These are phyloP conservation scores for Aspergillus asperescens DNA, from an alignment of 495 filamentous ascomycete genomes.

Conservation along the genomic window DNA sequence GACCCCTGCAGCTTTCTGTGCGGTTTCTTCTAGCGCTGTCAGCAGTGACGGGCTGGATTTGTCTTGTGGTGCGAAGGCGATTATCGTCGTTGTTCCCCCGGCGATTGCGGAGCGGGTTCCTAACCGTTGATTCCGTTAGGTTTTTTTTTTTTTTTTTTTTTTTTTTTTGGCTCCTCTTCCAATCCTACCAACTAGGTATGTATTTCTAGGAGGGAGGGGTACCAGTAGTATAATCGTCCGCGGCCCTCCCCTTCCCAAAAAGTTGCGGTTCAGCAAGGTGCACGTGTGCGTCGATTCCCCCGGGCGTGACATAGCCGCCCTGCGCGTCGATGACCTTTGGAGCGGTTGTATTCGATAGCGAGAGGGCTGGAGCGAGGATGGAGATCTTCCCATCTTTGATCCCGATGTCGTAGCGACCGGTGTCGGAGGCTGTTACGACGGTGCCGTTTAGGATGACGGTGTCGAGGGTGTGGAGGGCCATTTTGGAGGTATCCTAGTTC, in stretches of 20 bases:
- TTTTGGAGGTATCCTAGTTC: too few relatives aligned
- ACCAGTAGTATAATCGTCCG: slow-evolving; percentile 14
- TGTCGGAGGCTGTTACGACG: slow-evolving; percentile 12
- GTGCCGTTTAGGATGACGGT: slow-evolving; percentile 15
- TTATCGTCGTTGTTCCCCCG: slow-evolving; percentile 54
- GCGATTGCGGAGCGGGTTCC: slow-evolving; percentile 46
- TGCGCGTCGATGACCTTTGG: slow-evolving; percentile 22
- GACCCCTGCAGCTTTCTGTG: too few relatives aligned
- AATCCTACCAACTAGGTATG: too few relatives aligned
- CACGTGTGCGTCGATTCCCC: slow-evolving; percentile 39
- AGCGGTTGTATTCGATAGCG: slow-evolving; percentile 30
- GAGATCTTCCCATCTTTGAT: slow-evolving; percentile 50
- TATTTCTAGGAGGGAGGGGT: too few relatives aligned
- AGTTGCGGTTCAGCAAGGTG: slow-evolving; percentile 29
- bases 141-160: too few relatives aligned
- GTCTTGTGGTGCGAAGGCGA: slow-evolving; percentile 44
- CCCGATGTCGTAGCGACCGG: slow-evolving; percentile 36
- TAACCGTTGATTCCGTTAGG: too few relatives aligned
- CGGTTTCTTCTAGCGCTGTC: too few relatives aligned
- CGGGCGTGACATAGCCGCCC: slow-evolving; percentile 34
- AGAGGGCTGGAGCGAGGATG: slow-evolving; percentile 23
- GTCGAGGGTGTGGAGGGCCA: too few relatives aligned
- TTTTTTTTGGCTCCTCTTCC: too few relatives aligned
- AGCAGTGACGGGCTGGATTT: not conserved
- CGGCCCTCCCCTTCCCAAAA: slow-evolving; percentile 11